Percentiles rank a stretch among this genome's conserved stretches.
phyloP scores from a whole-genome alignment of 2,329 filamentous ascomycete genomes.

The Fusarium sp. region DNA sequence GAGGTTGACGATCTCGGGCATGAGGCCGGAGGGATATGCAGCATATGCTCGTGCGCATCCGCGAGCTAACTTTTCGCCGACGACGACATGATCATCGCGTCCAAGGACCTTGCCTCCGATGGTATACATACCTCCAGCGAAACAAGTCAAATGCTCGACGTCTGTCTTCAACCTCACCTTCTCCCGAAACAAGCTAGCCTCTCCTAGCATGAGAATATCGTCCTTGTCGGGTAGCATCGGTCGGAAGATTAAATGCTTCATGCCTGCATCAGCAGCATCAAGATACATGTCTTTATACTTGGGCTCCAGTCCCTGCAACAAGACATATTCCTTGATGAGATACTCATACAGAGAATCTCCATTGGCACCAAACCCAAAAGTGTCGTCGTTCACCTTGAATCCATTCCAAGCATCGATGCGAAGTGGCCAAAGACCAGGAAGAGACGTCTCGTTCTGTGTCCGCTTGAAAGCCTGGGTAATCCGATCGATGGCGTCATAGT shows the following conservation, averaged over 20 bases:
- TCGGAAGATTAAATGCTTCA: conserved; percentile 68
- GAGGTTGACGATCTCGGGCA: conserved; percentile 65
- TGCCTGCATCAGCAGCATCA: conserved; percentile 63
- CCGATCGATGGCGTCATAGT: conserved; percentile 66
- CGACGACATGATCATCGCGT: conserved; percentile 58
- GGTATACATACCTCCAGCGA: conserved; percentile 70
- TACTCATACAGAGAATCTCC: conserved; percentile 70
- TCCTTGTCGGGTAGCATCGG: conserved; percentile 65
- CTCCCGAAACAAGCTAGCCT: conserved; percentile 54
- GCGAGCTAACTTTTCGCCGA: conserved; percentile 65
- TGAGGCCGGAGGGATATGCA: conserved; percentile 64
- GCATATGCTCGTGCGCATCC: conserved; percentile 71
- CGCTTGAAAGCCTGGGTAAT: conserved; percentile 63
- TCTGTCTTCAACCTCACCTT: conserved; percentile 46
- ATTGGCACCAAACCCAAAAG: conserved; percentile 58
- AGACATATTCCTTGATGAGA: conserved; percentile 68
- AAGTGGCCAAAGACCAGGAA: conserved; percentile 69
- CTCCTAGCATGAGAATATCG: conserved; percentile 64
- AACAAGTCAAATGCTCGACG: conserved; percentile 67
- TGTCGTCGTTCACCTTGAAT: conserved; percentile 47
- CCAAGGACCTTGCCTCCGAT: conserved; percentile 66
- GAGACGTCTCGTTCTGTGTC: conserved; percentile 59
- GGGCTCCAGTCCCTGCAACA: conserved; percentile 65
- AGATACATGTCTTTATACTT: conserved; percentile 50
- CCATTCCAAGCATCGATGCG: conserved; percentile 55